Evolutionary conservation across 352 stramenopile genomes (phyloP), one percentile per base, ranked within the genome.

Genomic region (Plasmopara viticola): DNA sequence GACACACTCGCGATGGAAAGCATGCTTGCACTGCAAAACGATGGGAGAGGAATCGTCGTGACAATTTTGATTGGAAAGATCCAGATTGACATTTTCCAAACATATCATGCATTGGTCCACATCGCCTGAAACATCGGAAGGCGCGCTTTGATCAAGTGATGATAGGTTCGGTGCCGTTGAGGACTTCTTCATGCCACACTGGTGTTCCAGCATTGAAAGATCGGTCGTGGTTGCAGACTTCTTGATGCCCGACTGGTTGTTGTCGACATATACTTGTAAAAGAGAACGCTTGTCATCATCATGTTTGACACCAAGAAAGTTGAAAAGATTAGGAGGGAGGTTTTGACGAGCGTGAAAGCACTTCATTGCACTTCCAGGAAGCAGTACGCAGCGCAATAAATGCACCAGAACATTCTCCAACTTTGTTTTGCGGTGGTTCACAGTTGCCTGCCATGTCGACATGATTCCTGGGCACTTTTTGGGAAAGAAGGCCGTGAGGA

Each of bases 291-390:
- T 74, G 52, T 86, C 74, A 13, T 62, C 57, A 17, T 65, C 66
- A 51, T 85, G 48, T 29, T 72, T 55, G 3, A 88, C 77, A 15
- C 72, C 66, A 5, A 88, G 70, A 49, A 86, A 86, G 48, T 73
- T 54, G 41, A 84, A 85, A 13, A 88, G 42, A 31, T 81, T 66
- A 14, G 20, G 51, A 17, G 77, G 70, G 9, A 88, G 63, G 3
- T 66, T 53, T 25, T 70, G 66, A 30, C 74, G 74, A 5, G 77
- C 72, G 18, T 64, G 53, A 20, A 70, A 59, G 28, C 77, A 88
- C 62, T 78, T 86, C 77, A 88, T 88, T n/a, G 77, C 72, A 39
- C 71, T 86, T 8, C 77, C 77, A 29, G 74, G 72, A 17, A 85
- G 64, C 37, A 87, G 56, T 31, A 81, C 68, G 53, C 70, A 84